These are phyloP conservation scores for Coprinopsis cinerea DNA, from an alignment of 768 basidiomycete genomes.

Conservation along the genomic window DNA sequence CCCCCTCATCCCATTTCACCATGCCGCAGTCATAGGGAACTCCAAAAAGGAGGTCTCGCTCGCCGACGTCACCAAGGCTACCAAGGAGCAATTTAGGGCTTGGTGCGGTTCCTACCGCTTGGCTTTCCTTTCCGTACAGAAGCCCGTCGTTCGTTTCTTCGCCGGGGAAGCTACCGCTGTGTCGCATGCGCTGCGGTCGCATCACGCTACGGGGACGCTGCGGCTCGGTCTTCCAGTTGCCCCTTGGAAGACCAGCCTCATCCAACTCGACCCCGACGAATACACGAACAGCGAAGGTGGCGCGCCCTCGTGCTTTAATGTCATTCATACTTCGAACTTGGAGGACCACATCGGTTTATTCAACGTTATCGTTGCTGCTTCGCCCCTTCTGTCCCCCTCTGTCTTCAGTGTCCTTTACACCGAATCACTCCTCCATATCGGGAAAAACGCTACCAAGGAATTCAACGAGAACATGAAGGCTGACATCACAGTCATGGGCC, in stretches of 20 bases:
- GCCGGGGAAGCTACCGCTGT: constrained; percentile 35
- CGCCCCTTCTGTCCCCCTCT: constrained; percentile 30
- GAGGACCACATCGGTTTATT: constrained; percentile 41
- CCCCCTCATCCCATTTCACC: constrained; percentile 37
- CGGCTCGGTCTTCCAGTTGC: constrained; percentile 17
- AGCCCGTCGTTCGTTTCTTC: constrained; percentile 32
- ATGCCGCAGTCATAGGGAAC: constrained; percentile 22
- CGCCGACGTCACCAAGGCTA: constrained; percentile 5
- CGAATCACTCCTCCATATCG: constrained; percentile 31
- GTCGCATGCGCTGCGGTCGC: constrained; percentile 28
- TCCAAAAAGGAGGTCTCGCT: not conserved
- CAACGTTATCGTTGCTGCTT: constrained; percentile 33
- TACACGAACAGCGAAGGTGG: not conserved
- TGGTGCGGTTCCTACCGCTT: constrained; percentile 10
- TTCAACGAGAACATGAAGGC: constrained; percentile 25
- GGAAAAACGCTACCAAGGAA: constrained; percentile 24
- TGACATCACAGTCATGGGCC: constrained; percentile 26
- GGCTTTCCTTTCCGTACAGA: constrained; percentile 6
- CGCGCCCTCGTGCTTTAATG: constrained; percentile 26
- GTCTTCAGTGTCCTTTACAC: constrained; percentile 35
- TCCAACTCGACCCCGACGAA: constrained; percentile 1
- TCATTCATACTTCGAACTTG: constrained; percentile 48
- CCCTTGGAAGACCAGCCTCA: constrained; percentile 8
- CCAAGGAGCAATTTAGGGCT: constrained; percentile 13
- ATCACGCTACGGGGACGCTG: constrained; percentile 12